Base-by-base conservation (phyloP, 768 basidiomycete species). In the Kwoniella dendrophila region DNA sequence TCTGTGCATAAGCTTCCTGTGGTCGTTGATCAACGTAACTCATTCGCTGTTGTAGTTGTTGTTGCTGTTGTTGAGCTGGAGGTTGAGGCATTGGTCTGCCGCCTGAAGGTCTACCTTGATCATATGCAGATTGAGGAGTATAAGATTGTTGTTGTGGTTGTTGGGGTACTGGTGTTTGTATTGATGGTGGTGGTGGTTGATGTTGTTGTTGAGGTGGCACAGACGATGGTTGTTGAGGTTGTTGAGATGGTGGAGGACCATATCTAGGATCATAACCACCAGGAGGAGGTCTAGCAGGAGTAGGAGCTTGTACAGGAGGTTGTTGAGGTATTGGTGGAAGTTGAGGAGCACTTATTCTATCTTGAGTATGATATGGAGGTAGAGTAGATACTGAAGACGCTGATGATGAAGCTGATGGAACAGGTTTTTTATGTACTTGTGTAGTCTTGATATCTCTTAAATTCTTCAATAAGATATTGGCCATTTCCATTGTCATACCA, bases 401-500 rank as follows among this genome's bases (percentile, higher is more conserved):
- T 0, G 73, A 66, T 1, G 77, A 74, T 8, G 72, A 69, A 16
- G 62, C 56, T 8, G 73, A 73, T 18, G 74, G 67, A 2, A 56
- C 53, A 0, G 74, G 73, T 47, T 76, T 73, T 62, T 75, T 76
- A 59, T 72, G 73, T 16, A 68, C 70, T 41, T 80, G 79, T 11
- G 75, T 81, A 18, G 78, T 78, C 71, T 97, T 94, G 82, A 96
- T 96, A 74, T 91, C 90, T 56, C 89, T 87, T 85, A 90, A 88
- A 78, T 93, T 89, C 52, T 88, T 86, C 52, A 99, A 84, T 20
- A 99, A 84, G 72, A 88, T 87, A 78, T 97, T 97, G 49, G 96
- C 95, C 36, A 91, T 95, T 80, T 97, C 95, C 95, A 98, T 98
- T 36, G 93, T 92, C 94, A 99, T 97, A 43, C 96, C 96, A 74